These are phyloP conservation scores for Trametes maxima DNA, from an alignment of 768 basidiomycete genomes.

Conservation along the genomic window DNA sequence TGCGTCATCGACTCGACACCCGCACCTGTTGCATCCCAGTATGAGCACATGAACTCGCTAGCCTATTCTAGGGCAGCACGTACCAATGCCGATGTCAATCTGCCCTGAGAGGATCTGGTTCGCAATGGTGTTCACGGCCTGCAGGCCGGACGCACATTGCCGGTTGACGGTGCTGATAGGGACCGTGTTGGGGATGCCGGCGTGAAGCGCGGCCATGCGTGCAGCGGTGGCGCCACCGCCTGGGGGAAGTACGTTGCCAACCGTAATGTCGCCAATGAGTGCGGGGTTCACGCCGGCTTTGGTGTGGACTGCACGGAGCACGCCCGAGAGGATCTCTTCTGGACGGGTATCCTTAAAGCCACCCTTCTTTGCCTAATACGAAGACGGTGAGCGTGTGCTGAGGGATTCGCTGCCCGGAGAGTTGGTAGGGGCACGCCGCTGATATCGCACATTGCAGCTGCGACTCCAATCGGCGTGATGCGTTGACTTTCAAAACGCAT, in stretches of 20 bases:
- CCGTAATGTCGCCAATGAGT: constrained; percentile 81
- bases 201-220: constrained; percentile 84
- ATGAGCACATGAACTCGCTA: neutral
- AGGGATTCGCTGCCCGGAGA: neutral
- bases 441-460: no score
- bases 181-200: constrained; percentile 79
- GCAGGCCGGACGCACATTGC: constrained; percentile 88
- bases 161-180: constrained; percentile 85
- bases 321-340: constrained; percentile 77
- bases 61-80: constrained; percentile 24
- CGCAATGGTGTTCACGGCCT: constrained; percentile 81
- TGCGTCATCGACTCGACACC: constrained; percentile 92
- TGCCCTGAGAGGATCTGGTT: constrained; percentile 77
- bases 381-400: neutral
- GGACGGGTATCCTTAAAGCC: constrained; percentile 90
- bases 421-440: no score
- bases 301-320: constrained; percentile 73
- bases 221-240: constrained; percentile 81
- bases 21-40: constrained; percentile 50
- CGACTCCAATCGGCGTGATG: no score
- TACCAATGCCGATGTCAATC: constrained; percentile 90
- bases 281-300: constrained; percentile 72
- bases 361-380: constrained; percentile 73
- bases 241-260: constrained; percentile 88
- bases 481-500: no score